Base-by-base conservation (phyloP, 768 basidiomycete genomes). In the Multifurca ochricompacta region DNA sequence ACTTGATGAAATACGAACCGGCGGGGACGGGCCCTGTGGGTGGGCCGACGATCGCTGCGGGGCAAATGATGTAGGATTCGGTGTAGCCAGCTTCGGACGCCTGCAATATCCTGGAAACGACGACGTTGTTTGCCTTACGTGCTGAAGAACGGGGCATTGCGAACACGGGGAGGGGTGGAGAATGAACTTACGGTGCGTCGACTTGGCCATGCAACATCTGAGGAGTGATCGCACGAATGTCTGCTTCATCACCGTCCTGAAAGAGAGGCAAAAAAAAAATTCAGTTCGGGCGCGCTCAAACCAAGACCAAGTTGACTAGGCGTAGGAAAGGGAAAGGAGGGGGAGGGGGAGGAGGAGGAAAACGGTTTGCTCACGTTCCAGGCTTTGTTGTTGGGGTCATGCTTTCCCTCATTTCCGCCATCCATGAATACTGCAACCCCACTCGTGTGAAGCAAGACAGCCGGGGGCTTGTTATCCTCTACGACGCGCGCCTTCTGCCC, bases 131-230 rank as follows among this genome's bases (percentile, higher is more conserved):
- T n/a, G n/a, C n/a, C n/a, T n/a, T n/a, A n/a, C n/a, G n/a, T n/a
- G n/a, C n/a, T n/a, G n/a, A n/a, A n/a, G n/a, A n/a, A n/a, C n/a
- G n/a, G n/a, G n/a, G n/a, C n/a, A n/a, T n/a, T n/a, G n/a, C n/a
- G n/a, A n/a, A n/a, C n/a, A 37, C n/a, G 10, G 16, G 10, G 16
- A 14, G 36, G 36, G 7, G 8, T 37, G 14, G 16, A 4, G 28
- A 8, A 11, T 5, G 28, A 18, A 44, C 54, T n/a, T 49, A 55
- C 54, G 41, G 41, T 21, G 3, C 34, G 19, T 58, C 56, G 16
- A 58, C 52, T 25, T 11, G 52, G 16, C 56, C 56, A 21, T 58
- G 56, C 30, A 58, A 7, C 56, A 42, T 54, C 10, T 40, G 13
- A n/a, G 32, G 7, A 18, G 46, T 54, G 52, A 58, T 58, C 0